Base-by-base conservation (phyloP, 768 basidiomycete genomes). In the Kwoniella sp. region DNA sequence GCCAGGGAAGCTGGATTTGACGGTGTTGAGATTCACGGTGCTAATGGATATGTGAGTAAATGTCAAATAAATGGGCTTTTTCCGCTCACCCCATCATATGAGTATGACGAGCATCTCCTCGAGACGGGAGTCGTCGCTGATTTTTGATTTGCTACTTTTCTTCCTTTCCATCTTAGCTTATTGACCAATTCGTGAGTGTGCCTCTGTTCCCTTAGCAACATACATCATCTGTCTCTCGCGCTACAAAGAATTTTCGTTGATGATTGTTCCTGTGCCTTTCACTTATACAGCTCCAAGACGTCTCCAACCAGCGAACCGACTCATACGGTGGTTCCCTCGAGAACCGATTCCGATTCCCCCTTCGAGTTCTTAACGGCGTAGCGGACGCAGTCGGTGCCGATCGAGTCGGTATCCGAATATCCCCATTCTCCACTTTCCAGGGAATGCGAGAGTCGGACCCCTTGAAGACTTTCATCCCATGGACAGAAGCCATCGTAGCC, bases 1-100 rank as follows among this genome's bases (percentile, higher is more conserved):
- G 85, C 85, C 13, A 80, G 87, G 6, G 70, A 82, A 48, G 88
- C 88, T 21, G 88, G 87, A 0, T 89, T 89, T 65, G 88, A 90
- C 65, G 89, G 88, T 21, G 81, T 85, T 5, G 85, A 87, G 76
- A 68, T 81, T 48, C 81, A 81, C 60, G 64, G 66, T 5, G 71
- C 74, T 83, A 92, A 68, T 44, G 67, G 63, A 9, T 70, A 68
- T 9, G 30, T 63, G 36, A 55, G 85, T 54, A 12, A 7, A 13
- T 1, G 12, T 25, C 9, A 2, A 1, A 21, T n/a, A 25, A 5
- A 33, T 37, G 9, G 12, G 2, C 22, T 17, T 13, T 12, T 7
- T 22, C 17, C 21, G n/a, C n/a, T n/a, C n/a, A n/a, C n/a, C n/a
- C n/a, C n/a, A n/a, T n/a, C n/a, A n/a, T n/a, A n/a, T n/a, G n/a